Evolutionary conservation across 495 filamentous ascomycete genomes (phyloP).

Genomic region (Parmelia sp.): DNA sequence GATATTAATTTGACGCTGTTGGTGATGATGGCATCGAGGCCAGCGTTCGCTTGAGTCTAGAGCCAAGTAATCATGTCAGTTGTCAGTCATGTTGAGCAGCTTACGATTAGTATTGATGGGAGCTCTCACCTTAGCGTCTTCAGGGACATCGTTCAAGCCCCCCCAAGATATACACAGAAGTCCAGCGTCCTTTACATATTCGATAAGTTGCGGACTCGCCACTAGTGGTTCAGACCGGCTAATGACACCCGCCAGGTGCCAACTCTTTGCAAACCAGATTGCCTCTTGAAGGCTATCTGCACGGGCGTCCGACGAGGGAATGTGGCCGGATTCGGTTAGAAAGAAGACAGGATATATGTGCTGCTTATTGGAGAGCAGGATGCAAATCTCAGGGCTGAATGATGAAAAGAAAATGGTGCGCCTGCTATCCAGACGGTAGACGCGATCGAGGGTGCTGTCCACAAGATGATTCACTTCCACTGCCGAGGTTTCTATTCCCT

Average conservation of each 20-base stretch:
- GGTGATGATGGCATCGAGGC: slow-evolving; percentile 27
- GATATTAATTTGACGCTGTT: slow-evolving; percentile 26
- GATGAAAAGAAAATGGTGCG: background rate
- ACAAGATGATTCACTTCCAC: background rate
- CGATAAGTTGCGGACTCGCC: background rate
- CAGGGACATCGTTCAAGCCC: background rate
- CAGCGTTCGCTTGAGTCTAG: slow-evolving; percentile 26
- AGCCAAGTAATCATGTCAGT: background rate
- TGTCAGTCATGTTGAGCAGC: background rate
- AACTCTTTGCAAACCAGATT: slow-evolving; percentile 35
- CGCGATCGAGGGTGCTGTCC: background rate
- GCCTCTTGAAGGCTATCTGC: slow-evolving; percentile 35
- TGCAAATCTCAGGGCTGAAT: background rate
- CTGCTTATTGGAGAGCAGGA: background rate
- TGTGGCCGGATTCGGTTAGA: slow-evolving; percentile 29
- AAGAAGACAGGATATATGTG: background rate
- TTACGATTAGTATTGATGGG: background rate
- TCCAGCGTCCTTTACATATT: background rate
- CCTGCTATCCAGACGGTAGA: background rate
- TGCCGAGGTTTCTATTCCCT: background rate
- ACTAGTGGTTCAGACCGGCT: slow-evolving; percentile 32
- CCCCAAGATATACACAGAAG: background rate
- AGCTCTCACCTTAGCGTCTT: background rate
- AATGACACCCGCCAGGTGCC: slow-evolving; percentile 35
- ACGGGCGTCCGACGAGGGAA: slow-evolving; percentile 29